These are phyloP conservation scores for Hypoxylon cercidicola DNA, from an alignment of 495 filamentous ascomycete species.

Conservation along the genomic window DNA sequence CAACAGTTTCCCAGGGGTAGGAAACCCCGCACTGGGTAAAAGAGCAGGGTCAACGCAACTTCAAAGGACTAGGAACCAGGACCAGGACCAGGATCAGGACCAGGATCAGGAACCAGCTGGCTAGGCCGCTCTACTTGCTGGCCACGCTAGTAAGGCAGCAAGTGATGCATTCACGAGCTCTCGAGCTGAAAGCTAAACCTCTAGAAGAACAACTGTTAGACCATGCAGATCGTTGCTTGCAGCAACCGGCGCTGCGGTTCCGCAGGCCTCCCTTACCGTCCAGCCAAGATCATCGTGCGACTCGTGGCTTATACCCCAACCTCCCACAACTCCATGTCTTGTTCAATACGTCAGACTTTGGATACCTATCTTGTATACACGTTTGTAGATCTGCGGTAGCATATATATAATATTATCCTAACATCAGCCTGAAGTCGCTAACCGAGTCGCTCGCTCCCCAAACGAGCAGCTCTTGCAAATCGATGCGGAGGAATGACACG, in stretches of 20 bases:
- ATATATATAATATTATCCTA: slow-evolving; percentile 36
- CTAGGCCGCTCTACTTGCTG: slow-evolving; percentile 8
- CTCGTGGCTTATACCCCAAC: slow-evolving; percentile 23
- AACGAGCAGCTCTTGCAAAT: slow-evolving; percentile 35
- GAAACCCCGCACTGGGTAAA: slow-evolving; percentile 28
- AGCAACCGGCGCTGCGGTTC: slow-evolving; percentile 21
- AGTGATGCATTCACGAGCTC: too few species aligned
- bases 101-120: not conserved
- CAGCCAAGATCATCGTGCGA: slow-evolving; percentile 4
- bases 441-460: slow-evolving; percentile 7
- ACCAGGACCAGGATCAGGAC: too few species aligned
- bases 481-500: slow-evolving; percentile 20
- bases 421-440: slow-evolving; percentile 32
- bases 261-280: slow-evolving; percentile 17
- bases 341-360: slow-evolving; percentile 7
- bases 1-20: slow-evolving; percentile 28
- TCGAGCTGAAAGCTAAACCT: too few species aligned
- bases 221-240: slow-evolving; percentile 15
- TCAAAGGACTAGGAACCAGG: not conserved
- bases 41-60: slow-evolving; percentile 6
- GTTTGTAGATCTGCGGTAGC: slow-evolving; percentile 11
- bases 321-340: slow-evolving; percentile 9
- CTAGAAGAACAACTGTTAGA: not conserved
- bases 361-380: not conserved
- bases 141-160: too few species aligned